These are phyloP conservation scores for Lasiodiplodia hormozganensis DNA, from an alignment of 2,329 filamentous ascomycete genomes.

Conservation along the genomic window DNA sequence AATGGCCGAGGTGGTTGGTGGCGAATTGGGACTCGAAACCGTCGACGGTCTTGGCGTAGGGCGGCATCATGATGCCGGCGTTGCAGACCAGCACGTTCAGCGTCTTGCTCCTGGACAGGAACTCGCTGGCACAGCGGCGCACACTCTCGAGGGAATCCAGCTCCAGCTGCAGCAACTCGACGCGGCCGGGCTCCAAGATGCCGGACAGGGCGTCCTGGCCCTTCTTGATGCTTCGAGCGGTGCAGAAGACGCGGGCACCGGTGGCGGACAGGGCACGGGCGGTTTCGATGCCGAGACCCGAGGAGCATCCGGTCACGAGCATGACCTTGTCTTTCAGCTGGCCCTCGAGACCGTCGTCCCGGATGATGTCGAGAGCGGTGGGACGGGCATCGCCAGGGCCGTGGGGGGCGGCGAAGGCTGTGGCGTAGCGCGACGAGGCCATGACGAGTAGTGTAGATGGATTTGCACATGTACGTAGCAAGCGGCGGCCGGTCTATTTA, in stretches of 20 bases:
- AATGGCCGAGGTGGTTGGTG: conserved; percentile 55
- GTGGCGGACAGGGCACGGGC: conserved; percentile 52
- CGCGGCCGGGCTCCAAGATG: conserved; percentile 34
- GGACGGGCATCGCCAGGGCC: conserved; percentile 52
- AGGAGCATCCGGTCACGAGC: conserved; percentile 41
- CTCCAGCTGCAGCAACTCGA: conserved; percentile 46
- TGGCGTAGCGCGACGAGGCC: conserved; percentile 32
- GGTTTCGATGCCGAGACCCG: conserved; percentile 41
- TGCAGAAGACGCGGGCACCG: conserved; percentile 54
- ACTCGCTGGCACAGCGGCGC: conserved; percentile 33
- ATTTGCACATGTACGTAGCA: not conserved
- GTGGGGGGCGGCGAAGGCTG: conserved; percentile 33
- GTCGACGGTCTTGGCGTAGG: conserved; percentile 42
- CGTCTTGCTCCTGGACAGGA: conserved; percentile 33
- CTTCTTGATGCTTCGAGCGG: conserved; percentile 53
- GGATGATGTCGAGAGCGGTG: conserved; percentile 50
- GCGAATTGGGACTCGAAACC: conserved; percentile 56
- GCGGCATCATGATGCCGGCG: conserved; percentile 45
- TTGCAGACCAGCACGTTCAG: conserved; percentile 52
- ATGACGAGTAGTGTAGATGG: not conserved
- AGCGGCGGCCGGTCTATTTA: not conserved
- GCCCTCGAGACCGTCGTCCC: conserved; percentile 47
- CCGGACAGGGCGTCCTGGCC: conserved; percentile 35
- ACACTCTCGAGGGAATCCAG: conserved; percentile 35
- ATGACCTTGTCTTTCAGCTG: conserved; percentile 40